Evolutionary conservation across 2,329 filamentous ascomycete species (phyloP).

Genomic region (Eutypella sp.): DNA sequence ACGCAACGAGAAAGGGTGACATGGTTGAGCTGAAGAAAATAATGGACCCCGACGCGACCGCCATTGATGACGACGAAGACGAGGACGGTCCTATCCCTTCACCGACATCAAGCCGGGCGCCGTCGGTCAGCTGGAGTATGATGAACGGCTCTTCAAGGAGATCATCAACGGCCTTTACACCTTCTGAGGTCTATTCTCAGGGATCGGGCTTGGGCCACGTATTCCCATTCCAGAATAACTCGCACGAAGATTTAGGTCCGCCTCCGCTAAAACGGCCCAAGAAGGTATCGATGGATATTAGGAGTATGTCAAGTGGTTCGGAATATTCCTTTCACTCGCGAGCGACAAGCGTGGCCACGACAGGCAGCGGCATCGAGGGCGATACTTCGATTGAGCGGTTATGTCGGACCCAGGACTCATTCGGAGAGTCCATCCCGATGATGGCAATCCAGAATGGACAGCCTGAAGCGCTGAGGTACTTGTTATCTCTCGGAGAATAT

Average conservation of each 20-base stretch:
- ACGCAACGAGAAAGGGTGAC: slow-evolving; percentile 74
- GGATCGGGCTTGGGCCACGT: slow-evolving; percentile 71
- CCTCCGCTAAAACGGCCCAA: slow-evolving; percentile 54
- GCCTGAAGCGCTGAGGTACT: slow-evolving; percentile 68
- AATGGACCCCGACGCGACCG: slow-evolving; percentile 64
- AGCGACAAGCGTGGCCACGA: slow-evolving; percentile 71
- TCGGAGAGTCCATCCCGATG: slow-evolving; percentile 82
- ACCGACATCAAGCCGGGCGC: slow-evolving; percentile 37
- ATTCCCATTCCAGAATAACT: slow-evolving; percentile 77
- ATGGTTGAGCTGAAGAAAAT: slow-evolving; percentile 70
- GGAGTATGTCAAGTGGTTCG: slow-evolving; percentile 83
- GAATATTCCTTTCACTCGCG: slow-evolving; percentile 78
- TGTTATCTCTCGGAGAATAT: slow-evolving; percentile 71
- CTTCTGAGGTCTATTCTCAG: slow-evolving; percentile 47
- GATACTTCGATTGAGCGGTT: slow-evolving; percentile 80
- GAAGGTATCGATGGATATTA: slow-evolving; percentile 82
- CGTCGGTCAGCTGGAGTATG: slow-evolving; percentile 44
- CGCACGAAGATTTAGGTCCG: slow-evolving; percentile 31
- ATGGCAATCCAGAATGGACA: slow-evolving; percentile 75
- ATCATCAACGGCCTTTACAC: slow-evolving; percentile 37
- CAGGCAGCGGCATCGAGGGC: slow-evolving; percentile 69
- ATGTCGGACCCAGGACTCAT: slow-evolving; percentile 62
- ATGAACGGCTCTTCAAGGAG: slow-evolving; percentile 39
- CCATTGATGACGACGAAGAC: slow-evolving; percentile 38
- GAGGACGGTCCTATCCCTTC: slow-evolving; percentile 35